Conservation (phyloP, 306 rosid species). For the Rosa lucieae region DNA sequence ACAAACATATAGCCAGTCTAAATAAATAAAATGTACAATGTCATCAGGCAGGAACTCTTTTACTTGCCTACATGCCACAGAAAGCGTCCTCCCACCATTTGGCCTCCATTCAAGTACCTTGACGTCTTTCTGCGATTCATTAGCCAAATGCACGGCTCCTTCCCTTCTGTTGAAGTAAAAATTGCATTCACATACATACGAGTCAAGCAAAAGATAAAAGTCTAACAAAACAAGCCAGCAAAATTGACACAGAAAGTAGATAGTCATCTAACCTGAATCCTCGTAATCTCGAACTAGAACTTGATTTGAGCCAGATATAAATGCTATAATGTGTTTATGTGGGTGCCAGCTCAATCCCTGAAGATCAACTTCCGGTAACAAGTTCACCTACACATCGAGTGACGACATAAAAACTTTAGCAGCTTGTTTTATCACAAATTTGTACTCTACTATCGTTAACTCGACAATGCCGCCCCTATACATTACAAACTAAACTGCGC, state of each 20-base stretch:
- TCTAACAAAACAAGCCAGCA: neutral
- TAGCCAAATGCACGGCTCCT: conserved; percentile 56
- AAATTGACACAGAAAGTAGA: neutral
- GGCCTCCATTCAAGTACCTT: conserved; percentile 94
- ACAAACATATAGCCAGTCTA: neutral
- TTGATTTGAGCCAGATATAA: conserved; percentile 65
- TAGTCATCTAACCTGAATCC: conserved; percentile 56
- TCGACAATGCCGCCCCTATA: neutral
- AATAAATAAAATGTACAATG: neutral
- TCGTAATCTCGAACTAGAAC: conserved; percentile 72
- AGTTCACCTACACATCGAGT: conserved; percentile 53
- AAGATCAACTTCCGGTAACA: conserved; percentile 77
- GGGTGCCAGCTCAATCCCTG: conserved; percentile 95
- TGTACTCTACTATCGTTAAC: neutral
- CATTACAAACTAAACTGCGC: neutral
- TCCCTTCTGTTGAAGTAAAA: conserved; percentile 62
- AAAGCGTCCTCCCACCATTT: conserved; percentile 81
- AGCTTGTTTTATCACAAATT: neutral
- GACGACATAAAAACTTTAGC: neutral
- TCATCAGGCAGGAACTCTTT: conserved; percentile 18
- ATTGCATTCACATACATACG: conserved; percentile 8
- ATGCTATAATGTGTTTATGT: conserved; percentile 78
- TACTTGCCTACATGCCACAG: conserved; percentile 90
- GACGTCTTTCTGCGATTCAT: conserved; percentile 59
- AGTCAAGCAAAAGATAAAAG: neutral